These are phyloP conservation scores for Chrysophaeum taylorii DNA, from an alignment of 352 stramenopile species.

Conservation along the genomic window DNA sequence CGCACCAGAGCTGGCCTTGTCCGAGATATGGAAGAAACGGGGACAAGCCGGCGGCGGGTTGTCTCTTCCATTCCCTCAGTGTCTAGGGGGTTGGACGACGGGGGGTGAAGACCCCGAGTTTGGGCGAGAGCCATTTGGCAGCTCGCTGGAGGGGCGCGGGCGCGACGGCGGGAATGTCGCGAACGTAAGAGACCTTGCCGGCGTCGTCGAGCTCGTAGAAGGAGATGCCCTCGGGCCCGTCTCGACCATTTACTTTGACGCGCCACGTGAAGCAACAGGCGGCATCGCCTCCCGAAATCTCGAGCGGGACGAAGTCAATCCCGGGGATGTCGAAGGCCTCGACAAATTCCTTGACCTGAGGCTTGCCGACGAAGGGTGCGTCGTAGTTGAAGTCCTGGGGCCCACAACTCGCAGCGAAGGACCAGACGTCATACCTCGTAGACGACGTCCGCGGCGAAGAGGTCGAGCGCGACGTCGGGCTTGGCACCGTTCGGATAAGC, in stretches of 20 bases:
- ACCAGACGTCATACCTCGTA: too few relatives aligned
- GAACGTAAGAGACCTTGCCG: slow-evolving; percentile 8
- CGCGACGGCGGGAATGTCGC: slow-evolving; percentile 6
- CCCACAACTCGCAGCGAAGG: too few relatives aligned
- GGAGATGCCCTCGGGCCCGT: slow-evolving; percentile 9
- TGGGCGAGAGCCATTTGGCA: too few relatives aligned
- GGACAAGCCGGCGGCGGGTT: too few relatives aligned
- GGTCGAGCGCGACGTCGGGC: neutral
- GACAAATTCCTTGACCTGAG: neutral
- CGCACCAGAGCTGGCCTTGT: too few relatives aligned
- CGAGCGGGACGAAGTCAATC: slow-evolving; percentile 3
- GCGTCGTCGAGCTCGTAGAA: slow-evolving; percentile 2
- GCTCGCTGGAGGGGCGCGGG: neutral
- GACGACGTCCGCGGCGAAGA: neutral
- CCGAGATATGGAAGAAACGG: too few relatives aligned
- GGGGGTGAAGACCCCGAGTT: too few relatives aligned
- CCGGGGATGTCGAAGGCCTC: slow-evolving; percentile 14
- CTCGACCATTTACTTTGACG: neutral
- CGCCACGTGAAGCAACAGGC: slow-evolving; percentile 12
- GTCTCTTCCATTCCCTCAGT: too few relatives aligned
- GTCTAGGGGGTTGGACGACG: too few relatives aligned
- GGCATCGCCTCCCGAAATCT: neutral
- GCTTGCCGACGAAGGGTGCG: neutral
- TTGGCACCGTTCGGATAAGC: neutral
- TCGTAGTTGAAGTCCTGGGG: slow-evolving; percentile 17